Evolutionary conservation across 2,329 filamentous ascomycete species (phyloP).

Genomic region (Cercospora brassicicola): DNA sequence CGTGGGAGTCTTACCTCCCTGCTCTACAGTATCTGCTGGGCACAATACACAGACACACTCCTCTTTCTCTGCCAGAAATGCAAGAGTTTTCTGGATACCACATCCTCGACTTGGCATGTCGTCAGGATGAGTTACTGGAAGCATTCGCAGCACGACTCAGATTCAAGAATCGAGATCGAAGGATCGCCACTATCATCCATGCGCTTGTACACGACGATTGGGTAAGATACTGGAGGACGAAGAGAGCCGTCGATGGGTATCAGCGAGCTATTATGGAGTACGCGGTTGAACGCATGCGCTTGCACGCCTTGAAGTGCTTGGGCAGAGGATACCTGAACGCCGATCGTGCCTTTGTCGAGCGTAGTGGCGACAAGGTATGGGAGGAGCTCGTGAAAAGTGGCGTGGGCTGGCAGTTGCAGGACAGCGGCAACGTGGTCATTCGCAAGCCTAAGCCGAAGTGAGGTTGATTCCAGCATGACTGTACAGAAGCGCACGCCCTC

Average conservation of each 20-base stretch:
- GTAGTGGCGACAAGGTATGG: conserved; percentile 69
- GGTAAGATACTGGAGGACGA: conserved; percentile 71
- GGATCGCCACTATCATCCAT: conserved; percentile 66
- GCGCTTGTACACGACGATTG: conserved; percentile 81
- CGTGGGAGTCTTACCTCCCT: conserved; percentile 86
- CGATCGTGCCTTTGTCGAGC: conserved; percentile 68
- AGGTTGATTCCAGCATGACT: not conserved
- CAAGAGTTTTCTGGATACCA: conserved; percentile 78
- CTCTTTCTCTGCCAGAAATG: conserved; percentile 68
- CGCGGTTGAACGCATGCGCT: conserved; percentile 70
- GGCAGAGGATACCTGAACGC: conserved; percentile 77
- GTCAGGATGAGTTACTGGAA: conserved; percentile 70
- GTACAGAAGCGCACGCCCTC: not conserved
- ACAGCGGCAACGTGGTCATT: conserved; percentile 69
- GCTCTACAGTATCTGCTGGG: conserved; percentile 78
- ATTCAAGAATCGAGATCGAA: conserved; percentile 64
- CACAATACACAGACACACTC: conserved; percentile 65
- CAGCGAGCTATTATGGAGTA: conserved; percentile 77
- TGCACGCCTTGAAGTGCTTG: conserved; percentile 81
- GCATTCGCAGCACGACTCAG: conserved; percentile 67
- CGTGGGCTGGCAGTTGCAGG: conserved; percentile 81
- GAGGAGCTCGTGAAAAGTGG: conserved; percentile 66
- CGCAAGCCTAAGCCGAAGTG: conserved; percentile 56
- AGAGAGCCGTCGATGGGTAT: conserved; percentile 75
- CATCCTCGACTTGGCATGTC: conserved; percentile 84